Evolutionary conservation across 305 asterid species (phyloP), one percentile per base, ranked within the genome.

Genomic region (Fraxinus xanthoxyloides): DNA sequence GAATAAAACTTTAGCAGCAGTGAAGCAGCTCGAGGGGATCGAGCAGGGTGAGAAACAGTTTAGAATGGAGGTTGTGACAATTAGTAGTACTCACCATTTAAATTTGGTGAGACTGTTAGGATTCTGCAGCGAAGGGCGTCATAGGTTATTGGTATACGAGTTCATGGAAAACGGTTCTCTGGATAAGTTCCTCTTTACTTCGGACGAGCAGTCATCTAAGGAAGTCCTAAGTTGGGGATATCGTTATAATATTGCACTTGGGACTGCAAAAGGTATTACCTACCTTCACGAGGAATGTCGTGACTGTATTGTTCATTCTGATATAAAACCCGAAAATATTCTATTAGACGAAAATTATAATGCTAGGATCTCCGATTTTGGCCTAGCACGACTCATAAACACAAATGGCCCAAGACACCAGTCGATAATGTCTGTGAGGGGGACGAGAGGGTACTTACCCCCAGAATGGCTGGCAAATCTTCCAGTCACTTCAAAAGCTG

Each of bases 51-150:
- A 89, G 80, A 89, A 77, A 46, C 88, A 89, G 75, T 89, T 89
- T 61, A 72, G 86, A 34, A 87, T 89, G 92, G 89, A 87, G 85
- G 89, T 89, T 21, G 90, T 90, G 19, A 89, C 90, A 21, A 89
- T 89, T 26, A 89, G 87, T 81, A 89, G 92, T 81, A 89, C 92
- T 34, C 92, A 89, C 84, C 90, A 89, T 81, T 85, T 87, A 83
- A 89, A 89, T 81, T 81, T 89, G 84, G 89, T 87, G 48, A 85
- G 92, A 80, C 75, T 89, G 34, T 77, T 89, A 9, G 92, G 92
- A 15, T 89, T 89, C 73, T 89, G 90, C 72, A 85, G 86, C 38
- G 92, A 89, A 84, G 86, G 89, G 56, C 88, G 88, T 19, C 92
- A 87, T 67, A 73, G 92, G 48, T 83, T 87, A 54, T 85, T 89